Conservation (phyloP, 495 filamentous ascomycete genomes). For the Xylaria flabelliformis region DNA sequence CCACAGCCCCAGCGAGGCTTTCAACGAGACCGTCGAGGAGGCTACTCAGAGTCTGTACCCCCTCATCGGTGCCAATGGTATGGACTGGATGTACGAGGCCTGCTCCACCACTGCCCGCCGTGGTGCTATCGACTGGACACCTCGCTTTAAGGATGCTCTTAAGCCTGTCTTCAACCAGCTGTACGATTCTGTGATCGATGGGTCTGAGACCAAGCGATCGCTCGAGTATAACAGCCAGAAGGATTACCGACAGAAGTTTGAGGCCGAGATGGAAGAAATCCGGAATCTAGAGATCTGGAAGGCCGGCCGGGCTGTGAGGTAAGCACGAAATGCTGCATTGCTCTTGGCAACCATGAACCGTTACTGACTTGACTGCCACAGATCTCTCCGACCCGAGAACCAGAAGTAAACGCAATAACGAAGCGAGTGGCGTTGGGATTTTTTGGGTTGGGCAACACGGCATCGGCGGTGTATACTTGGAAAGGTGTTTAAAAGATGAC, state of each 20-base stretch:
- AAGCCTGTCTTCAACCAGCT: conserved; percentile 98
- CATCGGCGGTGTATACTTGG: conserved; percentile 34
- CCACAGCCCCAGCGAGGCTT: conserved; percentile 96
- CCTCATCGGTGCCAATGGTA: conserved; percentile 92
- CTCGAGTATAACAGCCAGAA: conserved; percentile 94
- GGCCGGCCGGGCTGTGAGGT: conserved; percentile 95
- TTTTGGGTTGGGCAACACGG: conserved; percentile 30
- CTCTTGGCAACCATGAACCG: not conserved
- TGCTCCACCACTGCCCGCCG: conserved; percentile 98
- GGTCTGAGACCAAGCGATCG: conserved; percentile 89
- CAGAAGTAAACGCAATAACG: conserved; percentile 67
- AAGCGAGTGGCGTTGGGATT: conserved; percentile 28
- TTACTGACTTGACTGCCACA: conserved; percentile 42
- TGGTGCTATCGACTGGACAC: conserved; percentile 98
- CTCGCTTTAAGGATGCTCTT: conserved; percentile 90
- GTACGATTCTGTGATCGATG: conserved; percentile 87
- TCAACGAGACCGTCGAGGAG: conserved; percentile 99
- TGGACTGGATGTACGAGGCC: conserved; percentile 99
- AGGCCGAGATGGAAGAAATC: conserved; percentile 97
- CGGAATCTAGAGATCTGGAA: conserved; percentile 97
- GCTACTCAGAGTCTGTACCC: conserved; percentile 98
- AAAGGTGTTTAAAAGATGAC: conserved; percentile 35
- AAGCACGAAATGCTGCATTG: conserved; percentile 38
- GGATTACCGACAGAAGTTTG: conserved; percentile 95
- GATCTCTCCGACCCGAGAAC: conserved; percentile 90